These are phyloP conservation scores for Kwoniella dendrophila DNA, from an alignment of 768 basidiomycete species.

Conservation along the genomic window DNA sequence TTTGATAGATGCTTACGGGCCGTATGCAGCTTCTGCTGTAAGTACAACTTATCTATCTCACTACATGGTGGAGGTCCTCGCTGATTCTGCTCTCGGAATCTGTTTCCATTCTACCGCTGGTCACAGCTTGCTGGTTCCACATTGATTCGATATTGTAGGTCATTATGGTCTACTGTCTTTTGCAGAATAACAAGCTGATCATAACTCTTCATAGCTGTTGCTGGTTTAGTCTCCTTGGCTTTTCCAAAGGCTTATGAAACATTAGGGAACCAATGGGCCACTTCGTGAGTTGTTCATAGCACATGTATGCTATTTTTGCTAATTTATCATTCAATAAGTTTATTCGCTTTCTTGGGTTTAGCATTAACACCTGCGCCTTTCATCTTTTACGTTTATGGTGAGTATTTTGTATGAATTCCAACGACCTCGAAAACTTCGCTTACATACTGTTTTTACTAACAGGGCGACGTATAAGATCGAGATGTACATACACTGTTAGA, in stretches of 20 bases:
- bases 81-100: not conserved
- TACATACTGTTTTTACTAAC: not conserved
- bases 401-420: too few relatives aligned
- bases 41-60: conserved; percentile 4
- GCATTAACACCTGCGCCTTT: conserved; percentile 34
- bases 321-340: not conserved
- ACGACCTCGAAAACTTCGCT: too few relatives aligned
- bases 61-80: not conserved
- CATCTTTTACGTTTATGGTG: conserved; percentile 37
- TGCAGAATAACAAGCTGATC: conserved; percentile 5
- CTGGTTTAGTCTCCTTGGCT: conserved; percentile 33
- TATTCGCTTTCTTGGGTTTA: conserved; percentile 33
- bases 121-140: conserved; percentile 30
- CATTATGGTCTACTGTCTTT: not conserved
- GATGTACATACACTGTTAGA: conserved; percentile 32
- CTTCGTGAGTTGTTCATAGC: too few relatives aligned
- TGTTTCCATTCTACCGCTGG: not conserved
- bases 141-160: conserved; percentile 29
- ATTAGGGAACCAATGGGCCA: conserved; percentile 35
- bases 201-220: conserved; percentile 4
- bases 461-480: conserved; percentile 30
- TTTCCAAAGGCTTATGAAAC: conserved; percentile 31
- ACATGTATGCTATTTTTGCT: not conserved
- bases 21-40: conserved; percentile 35
- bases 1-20: conserved; percentile 38